phyloP scores from a whole-genome alignment of 2,329 filamentous ascomycete species.

The Rhynchosporium graminicola region DNA sequence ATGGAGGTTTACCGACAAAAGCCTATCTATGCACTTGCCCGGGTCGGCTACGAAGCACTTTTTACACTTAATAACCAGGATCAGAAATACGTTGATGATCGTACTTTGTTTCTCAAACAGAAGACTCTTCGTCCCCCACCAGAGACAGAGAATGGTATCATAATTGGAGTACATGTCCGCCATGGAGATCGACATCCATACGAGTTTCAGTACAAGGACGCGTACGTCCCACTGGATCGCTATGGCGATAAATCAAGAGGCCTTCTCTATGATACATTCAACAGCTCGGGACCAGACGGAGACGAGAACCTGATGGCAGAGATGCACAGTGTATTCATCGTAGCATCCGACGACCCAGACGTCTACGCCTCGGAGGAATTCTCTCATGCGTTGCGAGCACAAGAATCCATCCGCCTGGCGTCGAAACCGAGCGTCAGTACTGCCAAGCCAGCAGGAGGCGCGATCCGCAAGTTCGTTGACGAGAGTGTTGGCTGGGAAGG shows the following conservation, averaged over 20 bases:
- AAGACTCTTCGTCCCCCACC: constrained; percentile 47
- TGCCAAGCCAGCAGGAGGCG: constrained; percentile 36
- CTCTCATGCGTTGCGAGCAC: constrained; percentile 58
- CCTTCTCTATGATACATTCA: constrained; percentile 54
- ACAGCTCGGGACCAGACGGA: constrained; percentile 41
- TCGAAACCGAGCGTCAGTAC: constrained; percentile 56
- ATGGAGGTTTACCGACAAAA: constrained; percentile 54
- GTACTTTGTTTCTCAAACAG: constrained; percentile 56
- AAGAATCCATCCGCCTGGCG: constrained; percentile 75
- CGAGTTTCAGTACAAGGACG: constrained; percentile 73
- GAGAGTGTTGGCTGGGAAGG: constrained; percentile 85
- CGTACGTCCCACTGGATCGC: constrained; percentile 73
- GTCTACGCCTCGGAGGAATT: constrained; percentile 70
- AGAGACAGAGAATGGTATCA: constrained; percentile 49
- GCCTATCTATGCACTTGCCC: constrained; percentile 67
- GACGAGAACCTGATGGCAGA: constrained; percentile 43
- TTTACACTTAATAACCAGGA: constrained; percentile 71
- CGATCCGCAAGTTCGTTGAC: constrained; percentile 68
- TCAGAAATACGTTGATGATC: constrained; percentile 60
- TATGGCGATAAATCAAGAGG: constrained; percentile 63
- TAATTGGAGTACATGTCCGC: constrained; percentile 76
- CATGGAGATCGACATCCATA: constrained; percentile 77
- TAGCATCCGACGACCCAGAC: constrained; percentile 81
- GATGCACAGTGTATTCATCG: constrained; percentile 52
- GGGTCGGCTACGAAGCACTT: constrained; percentile 70